Percentiles rank a stretch among this genome's conserved stretches.
Evolutionary conservation across 192 early-diverging fungal genomes (phyloP).

Genomic region (Coemansia sp.): DNA sequence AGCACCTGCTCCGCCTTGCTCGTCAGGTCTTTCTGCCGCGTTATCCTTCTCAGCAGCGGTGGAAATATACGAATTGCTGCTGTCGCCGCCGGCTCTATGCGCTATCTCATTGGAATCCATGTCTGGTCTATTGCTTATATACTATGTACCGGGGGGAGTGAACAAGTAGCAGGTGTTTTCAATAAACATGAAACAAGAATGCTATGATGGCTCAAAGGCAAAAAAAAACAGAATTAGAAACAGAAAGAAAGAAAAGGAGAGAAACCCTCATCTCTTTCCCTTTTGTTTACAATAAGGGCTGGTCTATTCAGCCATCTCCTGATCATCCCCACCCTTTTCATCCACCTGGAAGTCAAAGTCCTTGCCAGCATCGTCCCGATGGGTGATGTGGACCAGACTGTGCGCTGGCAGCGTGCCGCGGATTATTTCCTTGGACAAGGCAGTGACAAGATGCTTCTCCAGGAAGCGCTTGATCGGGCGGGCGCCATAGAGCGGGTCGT

Average conservation of each 20-base stretch:
- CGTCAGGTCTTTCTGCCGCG: not conserved
- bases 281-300: not conserved
- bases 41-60: too few relatives aligned
- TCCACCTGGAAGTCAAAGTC: constrained; percentile 49
- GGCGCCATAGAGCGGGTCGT: constrained; percentile 95
- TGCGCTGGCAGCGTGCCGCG: constrained; percentile 64
- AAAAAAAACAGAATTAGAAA: not conserved
- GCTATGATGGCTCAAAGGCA: not conserved
- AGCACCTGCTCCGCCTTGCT: not conserved
- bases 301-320: constrained; percentile 25
- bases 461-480: constrained; percentile 89
- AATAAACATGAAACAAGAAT: not conserved
- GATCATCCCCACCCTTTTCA: constrained; percentile 27
- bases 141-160: too few relatives aligned
- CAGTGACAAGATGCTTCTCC: constrained; percentile 83
- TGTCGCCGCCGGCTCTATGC: constrained; percentile 3
- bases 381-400: constrained; percentile 55
- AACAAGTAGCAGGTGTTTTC: not conserved
- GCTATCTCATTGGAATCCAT: not conserved
- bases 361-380: constrained; percentile 19
- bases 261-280: not conserved
- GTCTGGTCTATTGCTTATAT: not conserved
- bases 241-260: constrained; percentile 11
- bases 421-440: constrained; percentile 71
- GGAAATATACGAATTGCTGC: not conserved